Base-by-base conservation (phyloP, 768 basidiomycete genomes). In the Termitomyces heimii region DNA sequence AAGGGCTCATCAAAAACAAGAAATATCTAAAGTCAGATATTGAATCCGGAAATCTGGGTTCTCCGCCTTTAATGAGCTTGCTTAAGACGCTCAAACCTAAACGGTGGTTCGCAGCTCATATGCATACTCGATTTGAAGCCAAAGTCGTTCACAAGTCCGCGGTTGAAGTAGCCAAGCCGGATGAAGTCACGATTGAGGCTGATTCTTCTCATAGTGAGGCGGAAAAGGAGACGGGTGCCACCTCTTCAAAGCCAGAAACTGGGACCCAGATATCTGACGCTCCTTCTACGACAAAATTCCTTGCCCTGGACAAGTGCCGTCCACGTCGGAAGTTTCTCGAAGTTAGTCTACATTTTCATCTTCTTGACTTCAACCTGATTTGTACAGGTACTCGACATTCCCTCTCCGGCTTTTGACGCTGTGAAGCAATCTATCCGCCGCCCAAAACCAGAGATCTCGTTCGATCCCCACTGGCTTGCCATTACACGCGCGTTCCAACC, bases 61-160 rank as follows among this genome's bases (percentile, higher is more conserved):
- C 92, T 0, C 93, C 90, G 18, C 94, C 94, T 8, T 73, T 96
- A 35, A 86, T 89, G 79, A 82, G 82, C 13, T 75, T 98, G 0
- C 72, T 98, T 24, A 75, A 73, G 35, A 86, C 77, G 24, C 76
- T 97, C 34, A 77, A 82, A 63, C 95, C 95, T 0, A 64, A 78
- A 44, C 88, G 92, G 83, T 98, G 95, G 96, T 97, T 97, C 68
- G 72, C 92, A 3, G 95, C 94, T 0, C 96, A 98, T 71, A 66
- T 98, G 50, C 96, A 98, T 66, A 84, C 86, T 47, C 85, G 88
- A 48, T 98, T 89, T 64, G 86, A 93, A 58, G 95, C 93, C 1
- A 68, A 73, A 0, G 81, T 88, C 6, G 61, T 69, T 4, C 85
- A 89, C 54, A n/a, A 40, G 26, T n/a, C 53, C 26, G 40, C n/a